Percentiles rank a stretch among this genome's conserved stretches.
phyloP scores from a whole-genome alignment of 176 grass and related monocot species.

The Oryza australiensis region DNA sequence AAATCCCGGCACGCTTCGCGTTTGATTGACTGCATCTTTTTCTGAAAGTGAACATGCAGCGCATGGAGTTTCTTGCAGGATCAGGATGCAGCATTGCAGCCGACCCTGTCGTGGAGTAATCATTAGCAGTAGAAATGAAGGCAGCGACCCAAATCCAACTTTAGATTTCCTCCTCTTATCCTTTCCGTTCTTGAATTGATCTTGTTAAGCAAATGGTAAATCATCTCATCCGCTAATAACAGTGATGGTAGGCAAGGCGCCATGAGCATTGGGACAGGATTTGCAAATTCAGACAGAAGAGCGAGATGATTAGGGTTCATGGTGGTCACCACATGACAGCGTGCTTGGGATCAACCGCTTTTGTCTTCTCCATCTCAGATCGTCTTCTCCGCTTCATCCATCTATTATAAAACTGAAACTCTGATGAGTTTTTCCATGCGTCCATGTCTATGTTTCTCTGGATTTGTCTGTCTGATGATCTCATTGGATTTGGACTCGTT shows the following conservation, averaged over 20 bases:
- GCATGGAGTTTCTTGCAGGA: neutral
- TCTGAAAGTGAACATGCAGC: neutral
- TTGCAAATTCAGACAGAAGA: too few species aligned
- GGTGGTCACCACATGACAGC: too few species aligned
- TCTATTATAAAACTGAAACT: neutral
- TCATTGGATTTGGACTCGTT: neutral
- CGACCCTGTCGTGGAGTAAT: neutral
- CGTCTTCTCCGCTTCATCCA: neutral
- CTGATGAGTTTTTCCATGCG: neutral
- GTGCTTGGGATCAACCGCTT: too few species aligned
- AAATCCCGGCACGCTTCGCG: slow-evolving; percentile 16
- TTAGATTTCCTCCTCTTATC: neutral
- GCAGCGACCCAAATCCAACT: neutral
- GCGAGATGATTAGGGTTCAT: too few species aligned
- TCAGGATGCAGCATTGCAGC: neutral
- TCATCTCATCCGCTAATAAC: too few species aligned
- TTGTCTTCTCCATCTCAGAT: too few species aligned
- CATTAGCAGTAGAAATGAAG: neutral
- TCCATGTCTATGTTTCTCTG: neutral
- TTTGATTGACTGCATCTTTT: neutral
- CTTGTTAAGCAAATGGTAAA: too few species aligned
- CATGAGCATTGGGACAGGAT: too few species aligned
- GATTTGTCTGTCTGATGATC: neutral
- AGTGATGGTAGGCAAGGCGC: too few species aligned
- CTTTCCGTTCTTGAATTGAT: too few species aligned